Conservation (phyloP, 129 eudicot genomes). For the carrot (Daucus carota) region DH1_v3.0 NC_030387.2:39558501-39559000, state of each 20-base stretch:
- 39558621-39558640: too few relatives aligned
- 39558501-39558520: slow-evolving; percentile 38
- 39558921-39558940: slow-evolving; percentile 45
- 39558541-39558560: slow-evolving; percentile 60
- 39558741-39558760: too few relatives aligned
- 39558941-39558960: slow-evolving; percentile 83
- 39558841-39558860: slow-evolving; percentile 67
- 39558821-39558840: slow-evolving; percentile 95
- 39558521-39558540: slow-evolving; percentile 38
- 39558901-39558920: slow-evolving; percentile 84
- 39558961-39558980: slow-evolving; percentile 51
- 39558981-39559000: slow-evolving; percentile 55
- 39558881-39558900: slow-evolving; percentile 60
- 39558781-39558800: not conserved
- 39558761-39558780: not conserved
- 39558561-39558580: not conserved
- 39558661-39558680: too few relatives aligned
- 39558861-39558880: slow-evolving; percentile 59
- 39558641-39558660: too few relatives aligned
- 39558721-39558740: too few relatives aligned
- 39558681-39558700: too few relatives aligned
- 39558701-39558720: too few relatives aligned
- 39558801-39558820: slow-evolving; percentile 28
- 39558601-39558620: too few relatives aligned
- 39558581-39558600: too few relatives aligned